These are phyloP conservation scores for Fomitopsis betulina DNA, from an alignment of 1,284 basidiomycete species.

Conservation along the genomic window DNA sequence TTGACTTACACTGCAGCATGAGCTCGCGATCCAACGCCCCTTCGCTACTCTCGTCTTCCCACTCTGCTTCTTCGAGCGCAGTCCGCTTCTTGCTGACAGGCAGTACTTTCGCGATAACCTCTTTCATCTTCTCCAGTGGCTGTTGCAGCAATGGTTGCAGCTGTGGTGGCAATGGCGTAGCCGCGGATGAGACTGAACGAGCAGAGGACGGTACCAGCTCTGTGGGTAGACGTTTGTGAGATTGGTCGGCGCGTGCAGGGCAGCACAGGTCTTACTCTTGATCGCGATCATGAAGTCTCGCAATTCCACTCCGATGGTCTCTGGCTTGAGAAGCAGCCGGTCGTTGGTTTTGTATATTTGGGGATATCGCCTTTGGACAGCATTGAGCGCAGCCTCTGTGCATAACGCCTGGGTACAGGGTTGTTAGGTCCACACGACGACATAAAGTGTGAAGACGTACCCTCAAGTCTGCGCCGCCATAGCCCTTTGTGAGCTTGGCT, in stretches of 20 bases:
- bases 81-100: slow-evolving; percentile 73
- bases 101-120: slow-evolving; percentile 63
- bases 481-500: slow-evolving; percentile 93
- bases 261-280: slow-evolving; percentile 68
- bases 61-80: slow-evolving; percentile 93
- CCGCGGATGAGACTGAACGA: slow-evolving; percentile 82
- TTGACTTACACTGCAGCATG: slow-evolving; percentile 74
- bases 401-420: slow-evolving; percentile 68
- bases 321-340: slow-evolving; percentile 80
- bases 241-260: not conserved
- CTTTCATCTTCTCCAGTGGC: slow-evolving; percentile 69
- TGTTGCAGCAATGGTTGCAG: slow-evolving; percentile 77
- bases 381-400: slow-evolving; percentile 96
- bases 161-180: slow-evolving; percentile 82
- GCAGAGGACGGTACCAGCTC: slow-evolving; percentile 94
- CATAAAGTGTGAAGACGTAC: slow-evolving; percentile 41
- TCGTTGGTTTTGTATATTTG: slow-evolving; percentile 96
- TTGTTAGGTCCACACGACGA: not conserved
- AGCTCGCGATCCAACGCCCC: slow-evolving; percentile 80
- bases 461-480: slow-evolving; percentile 94
- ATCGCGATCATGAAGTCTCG: slow-evolving; percentile 98
- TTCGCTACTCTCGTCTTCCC: slow-evolving; percentile 71
- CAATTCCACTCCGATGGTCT: slow-evolving; percentile 82
- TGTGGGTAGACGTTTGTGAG: slow-evolving; percentile 28
- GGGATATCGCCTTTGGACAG: slow-evolving; percentile 93